Percentiles rank a stretch among this genome's conserved stretches.
phyloP scores from a whole-genome alignment of 306 rosid genomes.

The Fagus sylvatica region DNA sequence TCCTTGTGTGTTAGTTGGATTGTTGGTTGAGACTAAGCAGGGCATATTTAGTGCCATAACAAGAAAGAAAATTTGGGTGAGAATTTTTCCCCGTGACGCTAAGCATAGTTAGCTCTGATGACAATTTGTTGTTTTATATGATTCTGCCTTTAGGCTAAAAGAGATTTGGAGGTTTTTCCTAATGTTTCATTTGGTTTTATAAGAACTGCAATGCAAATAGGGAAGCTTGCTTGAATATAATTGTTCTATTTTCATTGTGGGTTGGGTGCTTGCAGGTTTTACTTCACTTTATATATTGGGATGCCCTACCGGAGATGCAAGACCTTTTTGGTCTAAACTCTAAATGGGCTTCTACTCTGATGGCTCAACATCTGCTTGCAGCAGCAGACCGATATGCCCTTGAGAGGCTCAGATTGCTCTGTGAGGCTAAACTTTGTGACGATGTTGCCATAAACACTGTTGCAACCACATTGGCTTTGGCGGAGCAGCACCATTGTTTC shows the following conservation, averaged over 20 bases:
- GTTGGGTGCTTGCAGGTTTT: slow-evolving; percentile 45
- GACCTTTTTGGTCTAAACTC: slow-evolving; percentile 49
- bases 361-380: slow-evolving; percentile 74
- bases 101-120: neutral
- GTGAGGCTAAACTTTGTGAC: slow-evolving; percentile 62
- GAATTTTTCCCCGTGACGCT: neutral
- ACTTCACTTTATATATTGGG: slow-evolving; percentile 74
- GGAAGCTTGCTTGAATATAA: neutral
- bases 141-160: neutral
- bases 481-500: slow-evolving; percentile 74
- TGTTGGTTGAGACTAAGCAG: too few species aligned
- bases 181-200: neutral
- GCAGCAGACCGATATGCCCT: slow-evolving; percentile 75
- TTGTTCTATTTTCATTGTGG: slow-evolving; percentile 2
- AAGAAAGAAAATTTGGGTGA: too few species aligned
- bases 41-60: too few species aligned
- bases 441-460: slow-evolving; percentile 64
- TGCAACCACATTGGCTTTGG: slow-evolving; percentile 75
- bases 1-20: too few species aligned
- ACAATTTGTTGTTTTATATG: neutral
- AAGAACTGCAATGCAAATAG: neutral
- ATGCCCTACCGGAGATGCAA: slow-evolving; percentile 55
- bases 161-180: neutral
- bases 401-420: slow-evolving; percentile 64
- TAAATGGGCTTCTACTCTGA: slow-evolving; percentile 55